Percentiles rank a stretch among this genome's conserved stretches.
Evolutionary conservation across 2,329 filamentous ascomycete species (phyloP).

Genomic region (Penicillium corylophilum): DNA sequence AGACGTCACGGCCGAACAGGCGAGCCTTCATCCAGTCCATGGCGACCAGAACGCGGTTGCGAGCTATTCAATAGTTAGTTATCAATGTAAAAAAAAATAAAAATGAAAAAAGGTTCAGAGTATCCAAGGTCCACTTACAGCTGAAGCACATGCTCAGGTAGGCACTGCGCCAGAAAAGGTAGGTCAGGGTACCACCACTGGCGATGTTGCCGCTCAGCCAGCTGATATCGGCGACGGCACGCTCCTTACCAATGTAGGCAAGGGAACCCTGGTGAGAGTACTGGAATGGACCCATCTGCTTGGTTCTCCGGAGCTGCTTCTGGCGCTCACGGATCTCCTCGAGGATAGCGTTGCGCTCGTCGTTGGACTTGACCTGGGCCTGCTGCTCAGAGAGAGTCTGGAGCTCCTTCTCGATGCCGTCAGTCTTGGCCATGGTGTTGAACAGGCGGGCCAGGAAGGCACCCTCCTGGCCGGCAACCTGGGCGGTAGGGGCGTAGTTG

Average conservation of each 20-base stretch:
- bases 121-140: constrained; percentile 64
- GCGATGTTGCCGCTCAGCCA: constrained; percentile 98
- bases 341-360: constrained; percentile 58
- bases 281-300: constrained; percentile 95
- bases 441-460: constrained; percentile 92
- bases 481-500: constrained; percentile 95
- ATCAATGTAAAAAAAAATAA: not conserved
- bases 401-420: constrained; percentile 75
- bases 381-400: constrained; percentile 64
- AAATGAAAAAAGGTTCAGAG: constrained; percentile 12
- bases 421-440: constrained; percentile 98
- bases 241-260: constrained; percentile 97
- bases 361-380: constrained; percentile 65
- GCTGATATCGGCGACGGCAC: constrained; percentile 93
- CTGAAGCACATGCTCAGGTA: constrained; percentile 99
- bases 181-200: constrained; percentile 88
- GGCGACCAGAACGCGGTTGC: constrained; percentile 88
- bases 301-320: constrained; percentile 81
- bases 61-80: constrained; percentile 55
- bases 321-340: constrained; percentile 83
- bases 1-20: constrained; percentile 90
- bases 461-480: constrained; percentile 94
- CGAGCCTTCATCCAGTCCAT: constrained; percentile 98
- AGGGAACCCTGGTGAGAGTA: constrained; percentile 97
- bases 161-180: constrained; percentile 96